A percentile compares a stretch with the other conserved stretches of the same genome.
Evolutionary conservation across 1,284 basidiomycete genomes (phyloP).

Genomic region (Ustilago crameri): DNA sequence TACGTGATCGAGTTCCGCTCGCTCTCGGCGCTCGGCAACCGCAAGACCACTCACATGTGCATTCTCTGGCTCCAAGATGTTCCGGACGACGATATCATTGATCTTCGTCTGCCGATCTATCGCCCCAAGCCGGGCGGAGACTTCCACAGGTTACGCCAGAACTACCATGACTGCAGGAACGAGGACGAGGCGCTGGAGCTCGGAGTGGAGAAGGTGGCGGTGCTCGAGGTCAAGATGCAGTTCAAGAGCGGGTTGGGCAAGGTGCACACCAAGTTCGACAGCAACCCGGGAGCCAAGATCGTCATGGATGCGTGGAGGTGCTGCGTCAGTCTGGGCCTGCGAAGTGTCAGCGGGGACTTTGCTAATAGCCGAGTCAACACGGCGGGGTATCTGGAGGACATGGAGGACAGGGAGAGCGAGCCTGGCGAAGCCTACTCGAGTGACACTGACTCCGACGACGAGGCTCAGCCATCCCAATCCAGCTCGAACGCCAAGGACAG

Average conservation of each 20-base stretch:
- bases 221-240: constrained; percentile 38
- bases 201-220: constrained; percentile 38
- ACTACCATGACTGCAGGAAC: constrained; percentile 44
- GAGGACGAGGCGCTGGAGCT: constrained; percentile 36
- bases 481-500: neutral
- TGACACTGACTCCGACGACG: neutral
- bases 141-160: constrained; percentile 50
- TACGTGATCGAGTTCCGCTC: constrained; percentile 51
- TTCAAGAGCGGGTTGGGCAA: constrained; percentile 56
- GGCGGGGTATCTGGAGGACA: constrained; percentile 22
- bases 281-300: constrained; percentile 31
- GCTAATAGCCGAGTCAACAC: constrained; percentile 13
- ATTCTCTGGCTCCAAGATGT: constrained; percentile 57
- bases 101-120: constrained; percentile 43
- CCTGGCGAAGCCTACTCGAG: neutral
- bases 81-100: constrained; percentile 43
- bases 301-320: constrained; percentile 54
- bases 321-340: constrained; percentile 38
- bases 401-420: constrained; percentile 1
- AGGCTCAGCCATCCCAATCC: neutral
- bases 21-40: constrained; percentile 30
- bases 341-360: constrained; percentile 48
- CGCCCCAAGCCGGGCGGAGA: constrained; percentile 23
- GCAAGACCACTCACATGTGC: constrained; percentile 32
- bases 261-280: constrained; percentile 44